Evolutionary conservation across 306 rosid genomes (phyloP), one percentile per base, ranked within the genome.

Genomic region (Cucurbita argyrosperma): DNA sequence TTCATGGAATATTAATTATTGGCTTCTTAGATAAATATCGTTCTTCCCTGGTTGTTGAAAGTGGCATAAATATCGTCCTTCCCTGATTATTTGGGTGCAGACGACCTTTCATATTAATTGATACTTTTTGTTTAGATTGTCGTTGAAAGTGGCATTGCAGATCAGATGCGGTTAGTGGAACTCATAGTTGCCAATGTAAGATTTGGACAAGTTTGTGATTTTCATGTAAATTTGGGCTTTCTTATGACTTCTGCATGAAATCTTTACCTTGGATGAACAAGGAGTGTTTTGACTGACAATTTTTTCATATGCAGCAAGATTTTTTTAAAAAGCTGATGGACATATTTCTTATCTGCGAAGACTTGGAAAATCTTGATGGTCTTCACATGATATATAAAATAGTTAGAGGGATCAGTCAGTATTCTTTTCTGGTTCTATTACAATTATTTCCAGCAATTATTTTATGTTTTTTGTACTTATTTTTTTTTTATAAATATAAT

Each of bases 301-400:
- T 76, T 62, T 62, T 37, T 67, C 62, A 74, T 58, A 76, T 74
- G 85, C 88, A 93, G 98, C 88, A 87, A 86, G 96, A 87, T 9
- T 90, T 93, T 85, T 86, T 90, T 40, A 88, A 78, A 52, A 93
- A 93, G 94, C 85, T 93, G 77, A 80, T 86, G 88, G 90, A 80
- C 74, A 70, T 90, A 76, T 93, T 93, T 81, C 86, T 85, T 76
- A 79, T 82, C 30, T 90, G 96, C 71, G 98, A 93, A 82, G 90
- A 87, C 76, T 79, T 86, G 84, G 90, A 87, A 78, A 82, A 93
- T 69, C 71, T 85, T 78, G 98, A 93, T 49, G 87, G 90, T 81
- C 98, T 90, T 80, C 98, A 87, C 85, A 89, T 85, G 96, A 83
- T 93, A 81, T 90, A 75, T 85, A 90, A 90, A 93, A 93, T 93